phyloP scores from a whole-genome alignment of 73 alveolate species.

The Breviolum minutum region DNA sequence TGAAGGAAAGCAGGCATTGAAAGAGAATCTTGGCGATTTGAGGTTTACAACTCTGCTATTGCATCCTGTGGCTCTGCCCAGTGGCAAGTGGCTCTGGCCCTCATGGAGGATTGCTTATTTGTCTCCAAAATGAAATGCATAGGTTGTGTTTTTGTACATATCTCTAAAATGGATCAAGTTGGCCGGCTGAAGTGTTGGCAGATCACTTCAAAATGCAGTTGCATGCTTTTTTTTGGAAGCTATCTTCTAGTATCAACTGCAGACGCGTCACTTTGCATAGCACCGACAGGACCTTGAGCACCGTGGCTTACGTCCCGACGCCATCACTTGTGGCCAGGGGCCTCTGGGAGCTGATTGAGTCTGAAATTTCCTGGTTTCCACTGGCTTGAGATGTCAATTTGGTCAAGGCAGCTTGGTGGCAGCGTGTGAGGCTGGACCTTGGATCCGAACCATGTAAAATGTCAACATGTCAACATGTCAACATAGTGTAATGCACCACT shows the following conservation, averaged over 20 bases:
- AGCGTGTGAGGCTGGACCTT: not conserved
- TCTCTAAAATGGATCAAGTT: not conserved
- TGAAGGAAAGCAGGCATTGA: no score
- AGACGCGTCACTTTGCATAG: no score
- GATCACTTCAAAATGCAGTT: no score
- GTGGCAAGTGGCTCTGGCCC: slow-evolving; percentile 30
- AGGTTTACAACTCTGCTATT: slow-evolving; percentile 44
- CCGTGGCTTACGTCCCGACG: not conserved
- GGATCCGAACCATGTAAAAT: not conserved
- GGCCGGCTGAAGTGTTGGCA: not conserved
- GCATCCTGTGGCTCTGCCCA: not conserved
- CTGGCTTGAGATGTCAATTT: no score
- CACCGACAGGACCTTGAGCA: not conserved
- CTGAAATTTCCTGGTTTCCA: not conserved
- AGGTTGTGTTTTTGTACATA: not conserved
- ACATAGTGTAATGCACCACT: no score
- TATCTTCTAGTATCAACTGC: no score
- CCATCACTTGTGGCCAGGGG: slow-evolving; percentile 32
- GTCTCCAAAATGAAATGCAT: not conserved
- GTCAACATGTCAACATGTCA: no score
- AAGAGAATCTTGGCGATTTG: not conserved
- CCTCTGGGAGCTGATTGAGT: not conserved
- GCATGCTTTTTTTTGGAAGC: not conserved
- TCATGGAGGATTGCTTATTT: not conserved
- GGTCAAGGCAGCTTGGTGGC: slow-evolving; percentile 33